Evolutionary conservation across 2,329 filamentous ascomycete species (phyloP), one percentile per base, ranked within the genome.

Genomic region (Botrytis aclada): DNA sequence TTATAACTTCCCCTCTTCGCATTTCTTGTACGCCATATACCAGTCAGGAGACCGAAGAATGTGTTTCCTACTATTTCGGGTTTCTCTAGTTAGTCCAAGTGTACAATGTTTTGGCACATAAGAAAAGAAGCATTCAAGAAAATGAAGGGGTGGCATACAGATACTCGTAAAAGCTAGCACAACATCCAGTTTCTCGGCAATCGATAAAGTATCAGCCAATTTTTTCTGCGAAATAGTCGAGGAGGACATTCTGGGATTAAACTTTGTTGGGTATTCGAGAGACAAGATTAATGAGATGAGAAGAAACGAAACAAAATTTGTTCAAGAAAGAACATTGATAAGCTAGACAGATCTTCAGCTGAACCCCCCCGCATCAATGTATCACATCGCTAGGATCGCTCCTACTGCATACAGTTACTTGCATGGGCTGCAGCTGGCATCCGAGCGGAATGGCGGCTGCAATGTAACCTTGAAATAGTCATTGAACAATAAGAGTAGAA

Each of bases 131-230:
- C 29, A 69, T 45, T 69, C 18, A 16, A 22, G 61, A 61, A 22
- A 37, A 64, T 18, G 56, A 41, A 25, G 29, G 29, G n/a, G 56
- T 37, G 16, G 71, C 75, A 22, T 72, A 79, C 78, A 62, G 43
- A 77, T 62, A 20, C 63, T 70, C 7, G 76, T 45, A 12, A 76
- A 25, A 3, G 67, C 76, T 16, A 76, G 74, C 16, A 78, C 39
- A 0, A 75, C 56, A 51, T 76, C 76, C n/a, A 79, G 64, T 70
- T 78, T 79, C 74, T 80, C 78, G 1, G 73, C n/a, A 1, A 77
- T 20, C 0, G 75, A 75, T 25, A 78, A 47, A 9, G 69, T 51
- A 3, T 64, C 73, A 9, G 51, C 61, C 14, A 74, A 75, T 7
- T 69, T 69, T 56, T 76, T 75, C 58, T 79, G 77, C 7, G 73